These are phyloP conservation scores for Wickerhamiella shivajii DNA, from an alignment of 805 yeast species.

Conservation along the genomic window DNA sequence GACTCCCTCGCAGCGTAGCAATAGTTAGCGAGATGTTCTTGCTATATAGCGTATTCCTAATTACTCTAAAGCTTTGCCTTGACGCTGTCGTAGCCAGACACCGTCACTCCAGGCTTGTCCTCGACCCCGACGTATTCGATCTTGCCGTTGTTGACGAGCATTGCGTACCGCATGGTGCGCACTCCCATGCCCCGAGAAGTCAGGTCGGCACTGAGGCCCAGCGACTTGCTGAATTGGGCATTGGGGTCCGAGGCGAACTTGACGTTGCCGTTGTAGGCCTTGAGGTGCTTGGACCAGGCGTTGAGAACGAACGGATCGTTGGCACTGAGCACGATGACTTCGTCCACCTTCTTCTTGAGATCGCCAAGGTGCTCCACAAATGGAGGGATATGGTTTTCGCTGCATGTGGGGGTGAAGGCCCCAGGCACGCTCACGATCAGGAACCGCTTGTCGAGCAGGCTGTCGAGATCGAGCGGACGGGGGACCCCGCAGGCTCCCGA, in stretches of 20 bases:
- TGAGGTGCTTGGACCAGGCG: constrained; percentile 48
- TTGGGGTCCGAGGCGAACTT: constrained; percentile 54
- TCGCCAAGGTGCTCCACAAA: constrained; percentile 36
- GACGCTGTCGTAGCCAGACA: constrained; percentile 34
- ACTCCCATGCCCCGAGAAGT: constrained; percentile 39
- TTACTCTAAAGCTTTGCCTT: constrained; percentile 24
- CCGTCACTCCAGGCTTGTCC: constrained; percentile 30
- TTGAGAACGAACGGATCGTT: constrained; percentile 59
- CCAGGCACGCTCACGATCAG: constrained; percentile 71
- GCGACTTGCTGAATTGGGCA: constrained; percentile 40
- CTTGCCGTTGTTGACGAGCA: constrained; percentile 46
- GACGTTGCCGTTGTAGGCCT: constrained; percentile 25
- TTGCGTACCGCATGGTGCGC: constrained; percentile 60
- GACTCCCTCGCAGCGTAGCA: no score
- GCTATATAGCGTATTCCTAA: background rate
- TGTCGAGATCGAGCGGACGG: constrained; percentile 23
- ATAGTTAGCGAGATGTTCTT: background rate
- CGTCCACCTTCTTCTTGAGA: constrained; percentile 46
- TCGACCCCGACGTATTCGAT: constrained; percentile 39
- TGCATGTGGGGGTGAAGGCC: constrained; percentile 77
- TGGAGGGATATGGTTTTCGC: constrained; percentile 58
- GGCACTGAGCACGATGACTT: constrained; percentile 45
- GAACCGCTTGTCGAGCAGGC: constrained; percentile 34
- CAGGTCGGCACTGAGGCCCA: constrained; percentile 46
- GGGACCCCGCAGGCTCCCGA: constrained; percentile 30